Evolutionary conservation across 345 rosid species (phyloP), one percentile per base, ranked within the genome.

Genomic region (Salix koriyanagi): DNA sequence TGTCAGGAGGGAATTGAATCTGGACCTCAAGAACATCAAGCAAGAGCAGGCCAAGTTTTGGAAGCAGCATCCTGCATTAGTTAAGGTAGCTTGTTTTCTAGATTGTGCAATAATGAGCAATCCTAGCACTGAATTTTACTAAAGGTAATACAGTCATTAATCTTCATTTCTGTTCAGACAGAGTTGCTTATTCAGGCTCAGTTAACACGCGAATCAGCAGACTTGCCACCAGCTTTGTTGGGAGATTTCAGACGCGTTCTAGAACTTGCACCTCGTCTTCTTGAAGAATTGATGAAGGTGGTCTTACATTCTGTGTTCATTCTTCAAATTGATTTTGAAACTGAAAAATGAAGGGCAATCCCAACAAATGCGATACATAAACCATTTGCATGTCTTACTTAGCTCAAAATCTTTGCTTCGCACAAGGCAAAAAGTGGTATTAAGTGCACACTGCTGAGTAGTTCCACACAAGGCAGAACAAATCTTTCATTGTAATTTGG

Each of bases 41-140:
- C 98, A 96, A 93, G 99, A 96, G 86, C 99, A 96, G 85, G 98
- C 98, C 75, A 96, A 93, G 86, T 96, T 93, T 84, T 96, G 94
- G 98, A 96, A 93, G 88, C 97, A 93, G 86, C 97, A 96, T 84
- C 99, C 99, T 30, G 93, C 99, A 18, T 58, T 96, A 73, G 99
- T 92, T 75, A 96, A 96, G 97, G 98, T 96, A 83, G 60, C 73
- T 70, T 71, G 2, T 79, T 65, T 15, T 46, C 68, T 61, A 62
- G 68, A 69, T 69, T 50, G 78, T 41, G 61, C 58, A 30, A 72
- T 70, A 48, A 19, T 56, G 41, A 75, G 56, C 66, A 41, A 16
- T 72, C 32, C 52, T 7, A 32, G 23, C 16, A 58, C 4, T 73
- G 39, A 36, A 23, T 71, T 65, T 67, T 65, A n/a, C 58, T 67